A percentile compares a stretch with the other conserved stretches of the same genome.
Evolutionary conservation across 2,329 filamentous ascomycete genomes (phyloP).

Genomic region (Penicillium sumatraense): DNA sequence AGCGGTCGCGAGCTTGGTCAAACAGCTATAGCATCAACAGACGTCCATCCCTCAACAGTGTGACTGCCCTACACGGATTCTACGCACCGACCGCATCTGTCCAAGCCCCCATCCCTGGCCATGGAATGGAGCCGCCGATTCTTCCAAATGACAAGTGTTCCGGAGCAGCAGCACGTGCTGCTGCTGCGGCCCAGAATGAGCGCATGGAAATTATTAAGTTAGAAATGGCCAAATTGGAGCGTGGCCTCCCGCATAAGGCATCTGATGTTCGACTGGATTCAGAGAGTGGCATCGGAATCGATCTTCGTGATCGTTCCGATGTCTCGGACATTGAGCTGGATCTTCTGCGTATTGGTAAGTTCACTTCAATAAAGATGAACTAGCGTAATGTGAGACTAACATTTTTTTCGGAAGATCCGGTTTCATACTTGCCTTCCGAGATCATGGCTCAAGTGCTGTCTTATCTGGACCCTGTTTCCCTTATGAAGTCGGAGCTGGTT

Average conservation of each 20-base stretch:
- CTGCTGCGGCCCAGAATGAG: conserved; percentile 56
- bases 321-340: conserved; percentile 39
- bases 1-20: conserved; percentile 31
- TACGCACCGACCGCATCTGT: conserved; percentile 36
- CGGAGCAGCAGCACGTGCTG: conserved; percentile 52
- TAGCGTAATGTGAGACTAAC: neutral
- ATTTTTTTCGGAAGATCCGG: conserved; percentile 54
- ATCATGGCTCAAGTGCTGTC: conserved; percentile 63
- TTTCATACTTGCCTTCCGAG: conserved; percentile 61
- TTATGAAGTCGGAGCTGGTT: conserved; percentile 61
- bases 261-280: conserved; percentile 46
- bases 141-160: conserved; percentile 45
- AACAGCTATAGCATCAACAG: conserved; percentile 38
- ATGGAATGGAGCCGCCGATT: conserved; percentile 44
- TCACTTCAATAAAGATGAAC: neutral
- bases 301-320: conserved; percentile 44
- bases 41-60: conserved; percentile 41
- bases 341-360: conserved; percentile 43
- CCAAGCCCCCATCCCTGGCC: conserved; percentile 40
- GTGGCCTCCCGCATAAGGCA: conserved; percentile 33
- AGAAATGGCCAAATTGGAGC: conserved; percentile 35
- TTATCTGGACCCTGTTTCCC: conserved; percentile 61
- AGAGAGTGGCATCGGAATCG: conserved; percentile 56
- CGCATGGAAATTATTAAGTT: conserved; percentile 21
- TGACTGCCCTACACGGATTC: conserved; percentile 39